Evolutionary conservation across 441 rosid genomes (phyloP), one percentile per base, ranked within the genome.

Genomic region (Macaranga tanarius): DNA sequence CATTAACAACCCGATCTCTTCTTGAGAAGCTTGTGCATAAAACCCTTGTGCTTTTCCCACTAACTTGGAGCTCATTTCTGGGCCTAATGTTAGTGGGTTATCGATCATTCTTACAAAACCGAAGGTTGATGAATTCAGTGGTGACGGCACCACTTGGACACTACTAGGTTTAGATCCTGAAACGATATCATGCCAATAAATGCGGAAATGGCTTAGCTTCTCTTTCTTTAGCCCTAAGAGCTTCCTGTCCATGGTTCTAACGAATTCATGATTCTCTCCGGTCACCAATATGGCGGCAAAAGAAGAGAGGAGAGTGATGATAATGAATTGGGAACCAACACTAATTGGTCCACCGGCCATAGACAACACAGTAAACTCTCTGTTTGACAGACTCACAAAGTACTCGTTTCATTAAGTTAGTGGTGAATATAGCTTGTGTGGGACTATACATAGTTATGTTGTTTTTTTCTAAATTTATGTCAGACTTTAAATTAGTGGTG

Each of bases 31-130:
- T 0, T 72, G 58, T 8, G 77, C 86, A 56, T 90, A 90, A n/a
- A 90, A 69, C 57, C 90, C 89, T 48, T 88, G 89, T 3, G 92
- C 90, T 61, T 57, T 75, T 9, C 90, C 92, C 4, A 85, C 76
- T 69, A 82, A 16, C 54, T 86, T 88, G 1, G 92, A 87, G 70
- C 81, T 80, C 68, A 84, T 2, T 7, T 79, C 73, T 3, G 93
- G 88, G 0, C 84, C 79, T 7, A 76, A 4, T 2, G 92, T 90
- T 60, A 88, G 65, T 0, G 88, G 87, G 71, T 89, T 80, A 73
- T 88, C 93, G 42, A 87, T 87, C 77, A 90, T 79, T 22, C 78
- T 81, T 17, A 83, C 64, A 4, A 67, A 5, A 0, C 85, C 85
- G 57, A 85, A 83, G 0, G 28, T 13, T 28, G 79, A 75, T 7